phyloP scores from a whole-genome alignment of 139 green algal species.

The Pleodorina starrii region DNA sequence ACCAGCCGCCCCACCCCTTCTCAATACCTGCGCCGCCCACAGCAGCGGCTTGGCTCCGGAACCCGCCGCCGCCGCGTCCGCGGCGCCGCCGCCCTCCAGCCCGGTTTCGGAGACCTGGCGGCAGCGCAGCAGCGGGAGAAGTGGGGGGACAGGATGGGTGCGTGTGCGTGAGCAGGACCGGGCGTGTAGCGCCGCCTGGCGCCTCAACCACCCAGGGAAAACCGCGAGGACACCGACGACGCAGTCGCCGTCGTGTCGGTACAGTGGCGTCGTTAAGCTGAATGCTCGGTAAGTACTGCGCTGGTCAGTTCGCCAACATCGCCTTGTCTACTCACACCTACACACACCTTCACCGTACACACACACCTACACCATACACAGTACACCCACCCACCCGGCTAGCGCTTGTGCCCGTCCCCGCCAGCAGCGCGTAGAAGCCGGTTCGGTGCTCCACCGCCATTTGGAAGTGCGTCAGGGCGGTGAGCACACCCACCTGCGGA shows the following conservation, averaged over 20 bases:
- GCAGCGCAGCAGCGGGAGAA: too few relatives aligned
- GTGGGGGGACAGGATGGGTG: too few relatives aligned
- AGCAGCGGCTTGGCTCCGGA: slow-evolving; percentile 12
- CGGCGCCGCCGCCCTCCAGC: neutral
- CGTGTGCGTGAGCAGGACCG: too few relatives aligned
- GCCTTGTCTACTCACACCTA: too few relatives aligned
- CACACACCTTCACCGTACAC: neutral
- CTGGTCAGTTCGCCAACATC: too few relatives aligned
- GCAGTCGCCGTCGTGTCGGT: too few relatives aligned
- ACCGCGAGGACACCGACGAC: too few relatives aligned
- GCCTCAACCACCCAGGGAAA: too few relatives aligned
- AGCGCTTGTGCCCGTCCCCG: neutral
- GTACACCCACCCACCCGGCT: neutral
- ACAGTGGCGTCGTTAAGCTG: too few relatives aligned
- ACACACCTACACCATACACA: neutral
- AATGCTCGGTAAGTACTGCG: too few relatives aligned
- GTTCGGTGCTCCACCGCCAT: slow-evolving; percentile 44
- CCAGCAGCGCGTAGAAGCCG: slow-evolving; percentile 5
- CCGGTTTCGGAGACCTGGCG: neutral
- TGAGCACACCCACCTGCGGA: slow-evolving; percentile 33
- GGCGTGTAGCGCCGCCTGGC: too few relatives aligned
- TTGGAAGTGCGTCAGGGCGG: slow-evolving; percentile 38
- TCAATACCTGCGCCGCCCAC: slow-evolving; percentile 25
- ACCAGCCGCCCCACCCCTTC: neutral
- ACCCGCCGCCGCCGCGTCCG: neutral